These are phyloP conservation scores for Xerocomus nothofagi DNA, from an alignment of 1,284 basidiomycete species.

Conservation along the genomic window DNA sequence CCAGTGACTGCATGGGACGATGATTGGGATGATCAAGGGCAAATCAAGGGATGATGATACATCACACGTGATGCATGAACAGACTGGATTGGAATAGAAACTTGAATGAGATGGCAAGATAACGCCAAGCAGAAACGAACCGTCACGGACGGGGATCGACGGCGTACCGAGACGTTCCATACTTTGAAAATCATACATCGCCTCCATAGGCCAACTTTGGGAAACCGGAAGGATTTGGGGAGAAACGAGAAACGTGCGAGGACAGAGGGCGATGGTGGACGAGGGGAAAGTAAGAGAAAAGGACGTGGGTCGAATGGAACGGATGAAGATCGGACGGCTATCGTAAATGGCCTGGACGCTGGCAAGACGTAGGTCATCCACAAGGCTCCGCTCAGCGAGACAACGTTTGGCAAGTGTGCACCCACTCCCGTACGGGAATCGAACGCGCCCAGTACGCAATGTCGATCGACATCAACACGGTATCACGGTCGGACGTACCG, in stretches of 20 bases:
- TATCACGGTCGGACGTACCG: neutral
- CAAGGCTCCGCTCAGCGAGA: no score
- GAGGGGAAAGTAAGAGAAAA: neutral
- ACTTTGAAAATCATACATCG: neutral
- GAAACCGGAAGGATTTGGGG: neutral
- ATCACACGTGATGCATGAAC: neutral
- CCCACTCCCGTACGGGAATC: neutral
- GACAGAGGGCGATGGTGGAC: neutral
- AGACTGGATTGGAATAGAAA: neutral
- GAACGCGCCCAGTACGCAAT: neutral
- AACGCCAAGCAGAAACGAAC: neutral
- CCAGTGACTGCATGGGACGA: neutral
- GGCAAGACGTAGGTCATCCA: neutral
- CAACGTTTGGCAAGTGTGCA: neutral
- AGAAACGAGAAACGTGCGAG: neutral
- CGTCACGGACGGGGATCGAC: slow-evolving; percentile 1
- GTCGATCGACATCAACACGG: neutral
- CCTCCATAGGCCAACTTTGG: neutral
- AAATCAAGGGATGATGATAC: no score
- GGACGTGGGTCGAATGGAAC: slow-evolving; percentile 1
- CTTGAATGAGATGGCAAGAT: neutral
- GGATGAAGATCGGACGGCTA: neutral
- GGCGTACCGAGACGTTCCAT: neutral
- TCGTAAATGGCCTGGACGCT: neutral
- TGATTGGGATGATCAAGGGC: neutral